Conservation (phyloP, 805 yeast species). For the Yarrowia sp. region DNA sequence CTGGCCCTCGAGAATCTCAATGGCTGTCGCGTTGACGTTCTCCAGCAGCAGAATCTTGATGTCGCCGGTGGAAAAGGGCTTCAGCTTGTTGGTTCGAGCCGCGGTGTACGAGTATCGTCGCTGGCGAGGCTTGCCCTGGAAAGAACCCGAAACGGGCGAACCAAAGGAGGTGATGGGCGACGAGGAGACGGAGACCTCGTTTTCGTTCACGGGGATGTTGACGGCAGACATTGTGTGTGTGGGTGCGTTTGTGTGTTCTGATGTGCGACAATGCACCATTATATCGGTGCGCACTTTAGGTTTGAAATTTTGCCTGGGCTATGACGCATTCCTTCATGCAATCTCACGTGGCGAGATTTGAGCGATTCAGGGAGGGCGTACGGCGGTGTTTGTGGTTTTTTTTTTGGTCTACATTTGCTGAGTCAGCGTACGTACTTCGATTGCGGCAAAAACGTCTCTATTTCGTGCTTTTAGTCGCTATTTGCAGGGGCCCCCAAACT, state of each 20-base stretch:
- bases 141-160: slow-evolving; percentile 22
- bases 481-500: too few species aligned
- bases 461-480: too few species aligned
- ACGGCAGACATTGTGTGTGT: slow-evolving; percentile 13
- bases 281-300: background rate
- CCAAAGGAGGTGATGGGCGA: slow-evolving; percentile 23
- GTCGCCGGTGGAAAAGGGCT: slow-evolving; percentile 95
- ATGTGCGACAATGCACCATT: slow-evolving; percentile 12
- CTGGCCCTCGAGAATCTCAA: slow-evolving; percentile 77
- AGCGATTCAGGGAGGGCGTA: too few species aligned
- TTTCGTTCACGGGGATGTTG: slow-evolving; percentile 17
- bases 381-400: too few species aligned
- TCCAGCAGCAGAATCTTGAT: slow-evolving; percentile 87
- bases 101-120: slow-evolving; percentile 32
- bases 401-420: too few species aligned
- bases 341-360: background rate
- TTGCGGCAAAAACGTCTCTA: too few species aligned
- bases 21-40: slow-evolving; percentile 91
- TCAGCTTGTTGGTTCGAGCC: slow-evolving; percentile 58
- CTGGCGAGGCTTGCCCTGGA: slow-evolving; percentile 25
- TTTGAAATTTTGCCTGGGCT: slow-evolving; percentile 6
- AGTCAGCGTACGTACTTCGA: too few species aligned
- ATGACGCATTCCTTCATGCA: slow-evolving; percentile 13
- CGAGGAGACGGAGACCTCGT: slow-evolving; percentile 22
- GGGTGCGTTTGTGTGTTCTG: background rate